A percentile compares a stretch with the other conserved stretches of the same genome.
Evolutionary conservation across 116 monocot species (phyloP).

Genomic region (Posidonia oceanica): DNA sequence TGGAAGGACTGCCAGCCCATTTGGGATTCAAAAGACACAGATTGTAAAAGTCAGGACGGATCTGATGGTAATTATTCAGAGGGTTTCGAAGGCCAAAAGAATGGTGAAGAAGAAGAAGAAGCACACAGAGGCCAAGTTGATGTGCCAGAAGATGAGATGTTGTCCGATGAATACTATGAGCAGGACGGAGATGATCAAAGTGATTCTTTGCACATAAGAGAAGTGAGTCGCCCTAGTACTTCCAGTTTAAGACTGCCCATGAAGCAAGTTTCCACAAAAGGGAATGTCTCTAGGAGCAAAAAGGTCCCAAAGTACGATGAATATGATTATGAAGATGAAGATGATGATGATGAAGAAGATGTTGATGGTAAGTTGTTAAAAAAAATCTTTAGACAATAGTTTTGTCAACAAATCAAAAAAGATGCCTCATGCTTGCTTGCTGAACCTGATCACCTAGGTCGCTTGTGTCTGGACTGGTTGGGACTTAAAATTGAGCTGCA

Average conservation of each 20-base stretch:
- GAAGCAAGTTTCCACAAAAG: slow-evolving; percentile 22
- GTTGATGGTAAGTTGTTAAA: slow-evolving; percentile 38
- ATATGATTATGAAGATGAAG: slow-evolving; percentile 62
- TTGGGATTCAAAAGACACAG: slow-evolving; percentile 24
- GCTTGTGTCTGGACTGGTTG: too few relatives aligned
- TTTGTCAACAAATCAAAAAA: neutral
- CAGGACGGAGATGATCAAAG: slow-evolving; percentile 89
- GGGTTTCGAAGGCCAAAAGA: slow-evolving; percentile 29
- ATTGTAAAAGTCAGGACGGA: slow-evolving; percentile 15
- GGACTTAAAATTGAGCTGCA: too few relatives aligned
- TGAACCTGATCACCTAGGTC: too few relatives aligned
- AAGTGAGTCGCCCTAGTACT: slow-evolving; percentile 29
- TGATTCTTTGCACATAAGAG: slow-evolving; percentile 53
- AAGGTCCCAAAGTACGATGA: slow-evolving; percentile 42
- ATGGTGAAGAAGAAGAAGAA: slow-evolving; percentile 25
- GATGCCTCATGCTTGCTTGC: too few relatives aligned
- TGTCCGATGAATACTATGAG: slow-evolving; percentile 98
- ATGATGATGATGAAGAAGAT: slow-evolving; percentile 63
- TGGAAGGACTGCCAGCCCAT: slow-evolving; percentile 83
- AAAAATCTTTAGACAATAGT: neutral
- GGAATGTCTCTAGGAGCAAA: slow-evolving; percentile 23
- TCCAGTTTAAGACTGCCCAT: slow-evolving; percentile 39
- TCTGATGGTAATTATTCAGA: slow-evolving; percentile 32
- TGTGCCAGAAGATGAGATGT: slow-evolving; percentile 83
- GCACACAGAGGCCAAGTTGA: slow-evolving; percentile 47